Evolutionary conservation across 495 filamentous ascomycete species (phyloP).

Genomic region (Aspergillus bridgeri): DNA sequence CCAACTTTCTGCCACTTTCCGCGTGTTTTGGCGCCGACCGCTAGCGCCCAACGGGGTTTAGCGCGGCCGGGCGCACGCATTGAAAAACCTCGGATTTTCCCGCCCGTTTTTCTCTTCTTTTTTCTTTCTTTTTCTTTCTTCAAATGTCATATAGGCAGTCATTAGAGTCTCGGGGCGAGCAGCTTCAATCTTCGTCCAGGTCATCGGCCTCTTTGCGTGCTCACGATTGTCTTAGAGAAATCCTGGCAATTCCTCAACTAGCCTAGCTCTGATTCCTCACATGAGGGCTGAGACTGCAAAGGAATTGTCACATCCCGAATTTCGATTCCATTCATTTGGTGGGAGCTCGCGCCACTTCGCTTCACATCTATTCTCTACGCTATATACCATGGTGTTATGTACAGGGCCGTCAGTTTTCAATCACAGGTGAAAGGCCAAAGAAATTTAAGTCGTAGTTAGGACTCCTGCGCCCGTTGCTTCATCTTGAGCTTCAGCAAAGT

Average conservation of each 20-base stretch:
- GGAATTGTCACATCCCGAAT: constrained; percentile 45
- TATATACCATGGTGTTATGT: constrained; percentile 7
- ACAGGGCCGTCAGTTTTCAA: constrained; percentile 3
- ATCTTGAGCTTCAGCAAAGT: constrained; percentile 77
- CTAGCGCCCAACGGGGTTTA: constrained; percentile 22
- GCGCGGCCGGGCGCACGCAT: constrained; percentile 14
- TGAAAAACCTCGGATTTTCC: constrained; percentile 26
- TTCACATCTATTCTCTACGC: not conserved
- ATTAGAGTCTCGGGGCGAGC: constrained; percentile 99
- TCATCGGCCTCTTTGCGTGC: constrained; percentile 87
- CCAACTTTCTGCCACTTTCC: not conserved
- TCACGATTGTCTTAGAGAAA: constrained; percentile 97
- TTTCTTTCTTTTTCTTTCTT: constrained; percentile 55
- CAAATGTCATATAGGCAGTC: constrained; percentile 91
- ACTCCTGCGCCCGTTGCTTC: constrained; percentile 65
- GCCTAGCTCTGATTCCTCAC: constrained; percentile 47
- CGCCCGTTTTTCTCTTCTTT: constrained; percentile 41
- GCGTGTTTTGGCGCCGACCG: constrained; percentile 31
- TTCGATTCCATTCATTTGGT: not conserved
- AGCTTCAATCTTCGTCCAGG: constrained; percentile 91
- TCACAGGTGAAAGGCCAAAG: not conserved
- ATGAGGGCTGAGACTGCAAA: constrained; percentile 53
- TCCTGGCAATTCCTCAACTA: constrained; percentile 64
- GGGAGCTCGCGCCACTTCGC: not conserved
- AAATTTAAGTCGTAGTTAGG: not conserved